Percentiles rank a stretch among this genome's conserved stretches.
Conservation (phyloP, 352 stramenopile genomes). For the Pythium pectinolyticum region DNA sequence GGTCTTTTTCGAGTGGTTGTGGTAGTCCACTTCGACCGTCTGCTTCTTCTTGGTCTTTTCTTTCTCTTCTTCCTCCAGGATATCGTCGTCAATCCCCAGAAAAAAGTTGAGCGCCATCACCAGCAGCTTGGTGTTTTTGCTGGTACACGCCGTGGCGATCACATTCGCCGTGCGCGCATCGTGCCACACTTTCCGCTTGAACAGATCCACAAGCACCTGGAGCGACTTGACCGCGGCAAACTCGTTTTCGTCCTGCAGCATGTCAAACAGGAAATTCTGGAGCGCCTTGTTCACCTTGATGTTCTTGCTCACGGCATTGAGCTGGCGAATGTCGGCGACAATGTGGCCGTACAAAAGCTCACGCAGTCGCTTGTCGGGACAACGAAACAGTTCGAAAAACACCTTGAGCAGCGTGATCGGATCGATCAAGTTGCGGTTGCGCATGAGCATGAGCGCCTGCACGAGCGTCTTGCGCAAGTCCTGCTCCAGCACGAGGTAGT, state of each 20-base stretch:
- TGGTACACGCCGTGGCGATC: slow-evolving; percentile 91
- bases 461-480: slow-evolving; percentile 94
- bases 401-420: slow-evolving; percentile 93
- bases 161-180: slow-evolving; percentile 97
- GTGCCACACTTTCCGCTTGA: slow-evolving; percentile 96
- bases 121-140: slow-evolving; percentile 85
- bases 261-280: slow-evolving; percentile 95
- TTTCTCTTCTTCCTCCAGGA: slow-evolving; percentile 94
- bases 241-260: slow-evolving; percentile 91
- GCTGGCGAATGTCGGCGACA: slow-evolving; percentile 91
- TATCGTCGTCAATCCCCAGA: slow-evolving; percentile 97
- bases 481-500: slow-evolving; percentile 88
- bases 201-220: slow-evolving; percentile 95
- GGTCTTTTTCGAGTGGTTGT: slow-evolving; percentile 97
- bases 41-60: slow-evolving; percentile 87
- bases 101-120: slow-evolving; percentile 97
- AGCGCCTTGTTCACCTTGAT: slow-evolving; percentile 95
- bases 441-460: slow-evolving; percentile 95
- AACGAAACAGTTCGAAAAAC: slow-evolving; percentile 97
- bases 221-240: slow-evolving; percentile 87
- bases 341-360: slow-evolving; percentile 96
- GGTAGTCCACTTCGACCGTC: slow-evolving; percentile 89
- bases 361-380: slow-evolving; percentile 94
- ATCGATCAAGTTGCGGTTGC: slow-evolving; percentile 93
- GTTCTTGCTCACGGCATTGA: slow-evolving; percentile 91